These are phyloP conservation scores for Themeda triandra DNA, from an alignment of 176 grass and related monocot species.

Conservation along the genomic window DNA sequence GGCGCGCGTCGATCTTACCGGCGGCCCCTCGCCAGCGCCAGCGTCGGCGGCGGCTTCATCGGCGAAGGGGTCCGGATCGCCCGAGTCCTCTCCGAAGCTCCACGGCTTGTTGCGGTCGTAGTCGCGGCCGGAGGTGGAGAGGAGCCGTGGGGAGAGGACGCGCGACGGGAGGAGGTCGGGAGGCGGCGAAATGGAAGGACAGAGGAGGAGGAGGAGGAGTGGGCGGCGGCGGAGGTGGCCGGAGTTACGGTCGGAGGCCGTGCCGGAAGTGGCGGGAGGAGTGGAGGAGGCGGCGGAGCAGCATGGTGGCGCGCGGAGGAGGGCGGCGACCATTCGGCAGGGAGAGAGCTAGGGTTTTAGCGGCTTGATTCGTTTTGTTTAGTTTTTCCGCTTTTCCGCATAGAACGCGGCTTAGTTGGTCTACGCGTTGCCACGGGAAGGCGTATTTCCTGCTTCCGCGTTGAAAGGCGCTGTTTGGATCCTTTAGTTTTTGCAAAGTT, in stretches of 20 bases:
- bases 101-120: slow-evolving; percentile 46
- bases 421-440: neutral
- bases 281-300: slow-evolving; percentile 56
- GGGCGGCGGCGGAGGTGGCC: neutral
- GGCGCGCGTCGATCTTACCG: slow-evolving; percentile 19
- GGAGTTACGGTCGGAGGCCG: slow-evolving; percentile 32
- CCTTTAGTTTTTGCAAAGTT: too few species aligned
- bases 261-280: slow-evolving; percentile 42
- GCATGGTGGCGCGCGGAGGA: slow-evolving; percentile 44
- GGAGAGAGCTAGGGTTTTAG: slow-evolving; percentile 63
- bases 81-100: slow-evolving; percentile 31
- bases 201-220: neutral
- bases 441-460: fast-evolving
- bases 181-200: slow-evolving; percentile 11
- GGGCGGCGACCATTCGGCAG: slow-evolving; percentile 35
- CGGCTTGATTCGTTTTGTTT: slow-evolving; percentile 17
- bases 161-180: neutral
- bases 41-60: neutral
- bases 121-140: slow-evolving; percentile 51
- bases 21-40: slow-evolving; percentile 8
- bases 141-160: slow-evolving; percentile 33
- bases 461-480: too few species aligned
- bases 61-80: slow-evolving; percentile 45
- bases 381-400: neutral
- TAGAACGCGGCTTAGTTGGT: fast-evolving